phyloP scores from a whole-genome alignment of 371 early-diverging fungal species.

The Mucor saturninus region DNA sequence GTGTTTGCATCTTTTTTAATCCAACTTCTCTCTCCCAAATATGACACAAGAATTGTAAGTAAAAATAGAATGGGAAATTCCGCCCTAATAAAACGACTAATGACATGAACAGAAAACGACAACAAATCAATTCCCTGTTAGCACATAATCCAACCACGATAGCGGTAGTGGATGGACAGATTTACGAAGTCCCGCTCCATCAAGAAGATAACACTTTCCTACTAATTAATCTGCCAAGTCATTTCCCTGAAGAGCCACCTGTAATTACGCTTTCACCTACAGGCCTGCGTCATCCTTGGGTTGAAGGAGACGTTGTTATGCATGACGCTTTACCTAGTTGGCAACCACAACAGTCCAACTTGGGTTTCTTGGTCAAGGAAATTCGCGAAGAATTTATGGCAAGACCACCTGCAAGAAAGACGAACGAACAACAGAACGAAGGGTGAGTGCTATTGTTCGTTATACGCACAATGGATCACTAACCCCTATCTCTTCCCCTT shows the following conservation, averaged over 20 bases:
- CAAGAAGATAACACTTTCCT: slow-evolving; percentile 31
- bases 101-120: slow-evolving; percentile 33
- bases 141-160: slow-evolving; percentile 36
- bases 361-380: slow-evolving; percentile 59
- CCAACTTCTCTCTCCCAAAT: not conserved
- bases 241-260: slow-evolving; percentile 63
- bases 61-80: no score
- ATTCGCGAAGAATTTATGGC: slow-evolving; percentile 54
- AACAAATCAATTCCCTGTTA: slow-evolving; percentile 47
- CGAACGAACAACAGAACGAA: not conserved
- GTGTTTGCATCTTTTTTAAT: no score
- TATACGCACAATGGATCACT: not conserved
- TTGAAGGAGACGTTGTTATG: slow-evolving; percentile 57
- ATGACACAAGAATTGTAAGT: not conserved
- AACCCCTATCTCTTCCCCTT: not conserved
- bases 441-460: slow-evolving; percentile 15
- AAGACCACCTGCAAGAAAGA: slow-evolving; percentile 44
- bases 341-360: slow-evolving; percentile 34
- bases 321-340: slow-evolving; percentile 38
- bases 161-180: slow-evolving; percentile 41
- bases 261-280: slow-evolving; percentile 63
- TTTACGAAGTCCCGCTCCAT: slow-evolving; percentile 44
- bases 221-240: slow-evolving; percentile 51
- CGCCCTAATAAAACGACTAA: not conserved
- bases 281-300: slow-evolving; percentile 60